Base-by-base conservation (phyloP, 2,329 filamentous ascomycete genomes). In the Diaporthe batatas region DNA sequence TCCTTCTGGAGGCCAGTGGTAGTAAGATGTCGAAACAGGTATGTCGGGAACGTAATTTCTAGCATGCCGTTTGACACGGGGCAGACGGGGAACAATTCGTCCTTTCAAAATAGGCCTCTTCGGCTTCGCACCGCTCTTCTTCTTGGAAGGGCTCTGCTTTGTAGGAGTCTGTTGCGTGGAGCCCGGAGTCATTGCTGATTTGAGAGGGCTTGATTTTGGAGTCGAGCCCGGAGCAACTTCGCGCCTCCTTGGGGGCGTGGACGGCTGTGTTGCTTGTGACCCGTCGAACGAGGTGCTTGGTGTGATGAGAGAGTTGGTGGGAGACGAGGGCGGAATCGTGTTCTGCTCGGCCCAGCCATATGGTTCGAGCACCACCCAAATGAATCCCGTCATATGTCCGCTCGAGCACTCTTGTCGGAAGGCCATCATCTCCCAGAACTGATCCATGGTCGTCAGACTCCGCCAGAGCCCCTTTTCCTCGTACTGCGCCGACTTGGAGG, bases 371-470 rank as follows among this genome's bases (percentile, higher is more conserved):
- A 98, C 92, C 34, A 98, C 84, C 96, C 97, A 99, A 34, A 98
- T 87, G 77, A 99, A 99, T 0, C 97, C 97, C 0, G 98, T 97
- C 79, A 98, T 87, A 23, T 95, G 89, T 0, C 96, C 97, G 44
- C 95, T 94, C 0, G 95, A 98, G 79, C 96, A 99, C 80, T 99
- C 96, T 80, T 98, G 96, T 72, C 96, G 88, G 79, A 94, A 98
- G 0, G 95, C 92, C 96, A 99, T 98, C 88, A 97, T 93, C 75
- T 99, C 96, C 96, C 96, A 99, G 79, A 99, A 99, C 77, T 95
- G 91, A n/a, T 95, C 93, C 53, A 99, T 84, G 0, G 91, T 93
- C 79, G 89, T 92, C 32, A 98, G 91, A 73, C 93, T 95, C 80
- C 91, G 93, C 96, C 96, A 99, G 72, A 90, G 87, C 0, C 93